Base-by-base conservation (phyloP, 345 rosid species). In the Aurinia saxatilis region DNA sequence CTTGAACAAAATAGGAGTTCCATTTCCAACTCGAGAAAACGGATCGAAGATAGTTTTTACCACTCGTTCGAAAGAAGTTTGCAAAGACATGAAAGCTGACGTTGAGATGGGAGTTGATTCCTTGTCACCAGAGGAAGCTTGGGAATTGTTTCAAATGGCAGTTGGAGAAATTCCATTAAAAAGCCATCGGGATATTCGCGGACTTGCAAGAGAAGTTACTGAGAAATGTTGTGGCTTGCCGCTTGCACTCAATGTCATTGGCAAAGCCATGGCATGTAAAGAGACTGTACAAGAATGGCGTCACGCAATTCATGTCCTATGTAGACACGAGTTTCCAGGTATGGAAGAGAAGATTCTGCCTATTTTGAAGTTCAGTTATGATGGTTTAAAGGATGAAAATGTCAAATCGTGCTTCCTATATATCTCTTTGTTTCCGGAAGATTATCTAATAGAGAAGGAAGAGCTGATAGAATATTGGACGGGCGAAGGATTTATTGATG, bases 401-500 rank as follows among this genome's bases (percentile, higher is more conserved):
- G 21, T 36, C 37, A 62, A 47, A 36, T n/a, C 2, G 1, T 62
- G 66, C 31, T 47, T 62, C 30, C 55, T 48, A 1, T 62, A 48
- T 23, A 21, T 47, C 10, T n/a, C 38, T 9, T 49, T 63, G 36
- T 63, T 63, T 37, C 59, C 59, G 2, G 50, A 37, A 50, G 49
- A 63, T 50, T 50, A 15, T 40, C 37, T 37, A 13, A 15, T 63
- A 21, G 8, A 6, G 17, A 50, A 51, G 35, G n/a, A 50, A 2
- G 7, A 37, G 19, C 18, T 63, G 25, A 50, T 50, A 48, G 21
- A 29, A 1, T 49, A 48, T 16, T 63, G 49, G 81, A 14, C 54
- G 1, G 49, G 21, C 3, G 76, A 80, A 59, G 75, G 74, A 8
- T 14, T 79, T 41, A 14, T 75, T 6, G 67, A 25, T 49, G 75